Conservation (phyloP, 306 rosid species). For the Citrullus amarus region DNA sequence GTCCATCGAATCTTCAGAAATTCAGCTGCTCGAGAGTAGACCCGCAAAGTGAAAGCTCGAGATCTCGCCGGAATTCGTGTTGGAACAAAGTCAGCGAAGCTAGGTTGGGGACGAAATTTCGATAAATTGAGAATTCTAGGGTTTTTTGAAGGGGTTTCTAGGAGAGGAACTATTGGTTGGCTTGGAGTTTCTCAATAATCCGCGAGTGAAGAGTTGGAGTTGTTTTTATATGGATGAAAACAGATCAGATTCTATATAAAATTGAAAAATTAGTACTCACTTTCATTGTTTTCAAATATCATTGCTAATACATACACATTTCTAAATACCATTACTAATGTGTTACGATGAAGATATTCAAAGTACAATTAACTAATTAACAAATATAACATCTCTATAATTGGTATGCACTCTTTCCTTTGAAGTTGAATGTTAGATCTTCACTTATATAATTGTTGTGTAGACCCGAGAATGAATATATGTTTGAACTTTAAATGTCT, state of each 20-base stretch:
- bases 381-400: no score
- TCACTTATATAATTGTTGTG: no score
- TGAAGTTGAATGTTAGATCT: no score
- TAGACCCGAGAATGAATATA: no score
- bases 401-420: no score
- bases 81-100: background rate
- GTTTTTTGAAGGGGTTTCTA: slow-evolving; percentile 11
- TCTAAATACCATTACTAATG: no score
- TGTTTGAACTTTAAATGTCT: no score
- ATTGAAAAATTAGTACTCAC: background rate
- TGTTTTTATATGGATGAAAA: background rate
- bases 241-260: background rate
- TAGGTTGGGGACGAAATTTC: background rate
- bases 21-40: background rate
- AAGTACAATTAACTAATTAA: no score
- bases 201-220: background rate
- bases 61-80: slow-evolving; percentile 1
- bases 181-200: background rate
- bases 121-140: background rate
- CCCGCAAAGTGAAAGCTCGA: background rate
- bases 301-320: no score
- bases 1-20: slow-evolving; percentile 38
- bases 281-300: no score
- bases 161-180: background rate
- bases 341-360: no score